phyloP scores from a whole-genome alignment of 108 stramenopile species.

The Stephanodiscus triporus region DNA sequence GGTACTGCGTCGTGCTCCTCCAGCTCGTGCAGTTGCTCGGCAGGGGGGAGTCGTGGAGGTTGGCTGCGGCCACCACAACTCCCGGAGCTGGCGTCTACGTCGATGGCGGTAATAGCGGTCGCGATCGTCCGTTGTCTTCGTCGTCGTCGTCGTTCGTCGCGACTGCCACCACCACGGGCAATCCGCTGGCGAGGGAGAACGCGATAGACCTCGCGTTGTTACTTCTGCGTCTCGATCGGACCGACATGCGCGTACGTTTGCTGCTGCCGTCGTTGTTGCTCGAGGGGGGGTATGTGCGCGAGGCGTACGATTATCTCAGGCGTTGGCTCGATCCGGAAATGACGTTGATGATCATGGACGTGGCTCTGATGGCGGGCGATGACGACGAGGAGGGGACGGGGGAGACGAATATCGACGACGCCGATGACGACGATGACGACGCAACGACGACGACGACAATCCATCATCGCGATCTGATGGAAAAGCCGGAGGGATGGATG shows the following conservation, averaged over 20 bases:
- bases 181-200: constrained; percentile 36
- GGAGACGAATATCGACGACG: too few relatives aligned
- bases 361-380: constrained; percentile 27
- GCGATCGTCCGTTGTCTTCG: too few relatives aligned
- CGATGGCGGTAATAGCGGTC: too few relatives aligned
- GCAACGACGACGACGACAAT: neutral
- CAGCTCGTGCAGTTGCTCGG: constrained; percentile 43
- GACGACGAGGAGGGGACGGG: too few relatives aligned
- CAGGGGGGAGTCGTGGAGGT: constrained; percentile 43
- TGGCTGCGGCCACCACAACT: constrained; percentile 15
- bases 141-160: neutral
- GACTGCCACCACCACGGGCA: neutral
- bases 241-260: constrained; percentile 41
- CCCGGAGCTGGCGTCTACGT: too few relatives aligned
- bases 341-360: constrained; percentile 41
- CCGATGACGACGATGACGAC: neutral
- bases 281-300: constrained; percentile 28
- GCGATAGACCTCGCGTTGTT: constrained; percentile 38
- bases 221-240: constrained; percentile 33
- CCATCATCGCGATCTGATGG: constrained; percentile 10
- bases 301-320: constrained; percentile 45
- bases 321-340: constrained; percentile 29
- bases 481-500: constrained; percentile 44
- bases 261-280: constrained; percentile 34
- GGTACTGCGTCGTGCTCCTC: constrained; percentile 33